Conservation (phyloP, 176 grass and related monocot species). For the Zoysia japonica region DNA sequence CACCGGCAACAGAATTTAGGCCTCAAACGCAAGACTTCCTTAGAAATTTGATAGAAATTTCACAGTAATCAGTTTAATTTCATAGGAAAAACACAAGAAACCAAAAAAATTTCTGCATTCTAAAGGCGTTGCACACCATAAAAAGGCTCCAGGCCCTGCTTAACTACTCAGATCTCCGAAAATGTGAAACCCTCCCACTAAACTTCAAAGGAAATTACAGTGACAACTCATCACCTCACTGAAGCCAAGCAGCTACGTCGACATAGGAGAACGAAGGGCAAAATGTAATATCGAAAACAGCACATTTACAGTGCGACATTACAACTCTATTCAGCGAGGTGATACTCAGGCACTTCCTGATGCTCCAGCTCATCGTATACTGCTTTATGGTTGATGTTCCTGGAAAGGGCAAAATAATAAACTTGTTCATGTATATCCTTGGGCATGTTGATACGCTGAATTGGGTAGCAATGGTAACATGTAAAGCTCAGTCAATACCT, state of each 20-base stretch:
- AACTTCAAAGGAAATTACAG: background rate
- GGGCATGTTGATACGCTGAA: background rate
- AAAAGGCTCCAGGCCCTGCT: background rate
- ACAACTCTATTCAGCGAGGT: background rate
- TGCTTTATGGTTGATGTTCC: slow-evolving; percentile 26
- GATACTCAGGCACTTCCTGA: background rate
- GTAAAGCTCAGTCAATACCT: slow-evolving; percentile 40
- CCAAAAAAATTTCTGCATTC: background rate
- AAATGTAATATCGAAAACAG: background rate
- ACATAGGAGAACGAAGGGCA: background rate
- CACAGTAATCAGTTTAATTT: no score
- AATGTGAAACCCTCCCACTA: background rate
- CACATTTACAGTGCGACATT: background rate
- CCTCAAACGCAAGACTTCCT: no score
- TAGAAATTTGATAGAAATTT: no score
- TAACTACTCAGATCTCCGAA: background rate
- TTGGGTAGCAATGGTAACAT: background rate
- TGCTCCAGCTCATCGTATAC: background rate
- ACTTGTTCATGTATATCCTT: background rate
- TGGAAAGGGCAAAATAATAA: slow-evolving; percentile 23
- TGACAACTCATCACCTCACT: background rate
- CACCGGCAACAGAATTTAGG: background rate
- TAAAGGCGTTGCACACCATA: background rate
- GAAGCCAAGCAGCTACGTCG: slow-evolving; percentile 1
- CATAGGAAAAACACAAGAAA: background rate